Evolutionary conservation across 1,284 basidiomycete genomes (phyloP).

Genomic region (Irpex sp.): DNA sequence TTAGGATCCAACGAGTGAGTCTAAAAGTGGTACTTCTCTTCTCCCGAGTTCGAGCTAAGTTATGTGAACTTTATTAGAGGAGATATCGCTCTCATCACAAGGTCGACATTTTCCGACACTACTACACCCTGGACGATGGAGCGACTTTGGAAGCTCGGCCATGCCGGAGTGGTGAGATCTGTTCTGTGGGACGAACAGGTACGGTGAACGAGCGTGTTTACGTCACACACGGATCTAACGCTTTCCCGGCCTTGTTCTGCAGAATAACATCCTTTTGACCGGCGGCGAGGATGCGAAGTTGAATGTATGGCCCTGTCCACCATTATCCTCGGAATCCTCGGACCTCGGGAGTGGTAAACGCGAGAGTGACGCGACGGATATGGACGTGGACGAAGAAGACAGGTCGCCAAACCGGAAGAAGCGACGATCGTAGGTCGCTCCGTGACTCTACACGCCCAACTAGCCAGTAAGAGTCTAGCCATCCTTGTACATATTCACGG

Average conservation of each 20-base stretch:
- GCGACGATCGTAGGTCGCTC: slow-evolving; percentile 16
- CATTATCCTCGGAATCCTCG: slow-evolving; percentile 5
- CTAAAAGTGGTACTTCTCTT: background rate
- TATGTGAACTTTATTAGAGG: slow-evolving; percentile 23
- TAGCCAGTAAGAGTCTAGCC: background rate
- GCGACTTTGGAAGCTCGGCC: slow-evolving; percentile 27
- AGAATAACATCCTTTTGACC: slow-evolving; percentile 34
- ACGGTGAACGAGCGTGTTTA: slow-evolving; percentile 5
- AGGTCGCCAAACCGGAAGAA: slow-evolving; percentile 20
- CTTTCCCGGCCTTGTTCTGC: background rate
- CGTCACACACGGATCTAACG: background rate
- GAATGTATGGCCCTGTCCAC: slow-evolving; percentile 29
- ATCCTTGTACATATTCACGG: background rate
- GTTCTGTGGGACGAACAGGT: slow-evolving; percentile 33
- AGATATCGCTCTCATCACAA: slow-evolving; percentile 31
- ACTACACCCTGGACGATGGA: slow-evolving; percentile 28
- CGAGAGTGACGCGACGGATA: slow-evolving; percentile 18
- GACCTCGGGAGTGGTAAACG: slow-evolving; percentile 8
- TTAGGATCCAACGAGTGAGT: slow-evolving; percentile 37
- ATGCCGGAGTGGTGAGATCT: slow-evolving; percentile 33
- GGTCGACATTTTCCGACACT: slow-evolving; percentile 22
- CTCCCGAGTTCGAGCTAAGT: background rate
- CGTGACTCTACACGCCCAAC: background rate
- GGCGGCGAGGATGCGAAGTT: slow-evolving; percentile 36
- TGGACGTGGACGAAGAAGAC: slow-evolving; percentile 28